Base-by-base conservation (phyloP, 2,329 filamentous ascomycete genomes). In the Zasmidium cellare region DNA sequence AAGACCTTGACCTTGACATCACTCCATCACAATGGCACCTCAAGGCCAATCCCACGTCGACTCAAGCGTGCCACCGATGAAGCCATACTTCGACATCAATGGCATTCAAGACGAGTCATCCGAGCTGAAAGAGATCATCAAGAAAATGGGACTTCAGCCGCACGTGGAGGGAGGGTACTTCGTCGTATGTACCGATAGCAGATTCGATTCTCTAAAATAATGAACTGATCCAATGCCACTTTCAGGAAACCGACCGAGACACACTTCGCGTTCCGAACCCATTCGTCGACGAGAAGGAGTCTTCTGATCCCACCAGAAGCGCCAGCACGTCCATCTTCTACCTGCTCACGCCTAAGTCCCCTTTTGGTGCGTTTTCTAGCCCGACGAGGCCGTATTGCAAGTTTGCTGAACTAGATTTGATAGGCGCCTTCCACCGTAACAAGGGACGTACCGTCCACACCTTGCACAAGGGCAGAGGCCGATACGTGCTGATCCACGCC, bases 91-190 rank as follows among this genome's bases (percentile, higher is more conserved):
- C 62, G 53, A 56, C 25, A 18, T 52, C 41, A 50, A 57, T 23
- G 55, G 44, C 31, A 35, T 49, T 18, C 50, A 61, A 24, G 51
- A 57, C 2, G 61, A 60, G 46, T 58, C 57, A 12, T 14, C 52
- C n/a, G 22, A 56, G 18, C 11, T 62, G n/a, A 50, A 79, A 50
- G 67, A 71, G 54, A 69, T 79, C 28, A 79, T 83, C 67, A 57
- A 65, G 35, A 63, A 74, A 19, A 78, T 88, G 50, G 65, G 74
- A 20, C 77, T 87, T 23, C 68, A 75, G 49, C 74, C 78, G 9
- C 85, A 89, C 71, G 79, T 84, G 46, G 85, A 88, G 74, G 86
- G 86, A 53, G 85, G 86, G 47, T 88, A 85, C 74, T 89, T 83
- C 66, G 74, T 72, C 61, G 62, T 63, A 56, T 49, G 12, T 7